These are phyloP conservation scores for Camelina neglecta DNA, from an alignment of 345 rosid genomes.

Conservation along the genomic window DNA sequence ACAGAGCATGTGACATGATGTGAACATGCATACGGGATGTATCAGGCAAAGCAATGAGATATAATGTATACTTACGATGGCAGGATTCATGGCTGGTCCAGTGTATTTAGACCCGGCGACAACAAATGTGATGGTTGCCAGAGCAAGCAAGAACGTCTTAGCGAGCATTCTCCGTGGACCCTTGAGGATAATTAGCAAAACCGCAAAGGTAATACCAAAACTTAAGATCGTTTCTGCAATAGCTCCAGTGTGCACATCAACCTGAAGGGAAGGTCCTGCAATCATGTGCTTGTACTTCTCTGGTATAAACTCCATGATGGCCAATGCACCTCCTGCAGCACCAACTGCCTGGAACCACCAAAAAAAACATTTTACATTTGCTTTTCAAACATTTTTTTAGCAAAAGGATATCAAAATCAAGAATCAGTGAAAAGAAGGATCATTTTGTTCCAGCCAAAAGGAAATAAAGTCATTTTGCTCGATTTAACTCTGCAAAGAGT, in stretches of 20 bases:
- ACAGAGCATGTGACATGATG: not conserved
- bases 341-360: conserved; percentile 74
- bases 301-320: conserved; percentile 81
- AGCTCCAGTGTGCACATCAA: conserved; percentile 91
- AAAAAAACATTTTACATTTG: not conserved
- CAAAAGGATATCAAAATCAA: not conserved
- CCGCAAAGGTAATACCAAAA: conserved; percentile 74
- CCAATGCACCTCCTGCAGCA: conserved; percentile 88
- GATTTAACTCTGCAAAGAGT: not conserved
- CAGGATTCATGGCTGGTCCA: conserved; percentile 99
- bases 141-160: conserved; percentile 70
- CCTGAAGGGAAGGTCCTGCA: conserved; percentile 77
- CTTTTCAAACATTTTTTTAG: not conserved
- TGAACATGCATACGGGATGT: not conserved
- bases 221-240: conserved; percentile 88
- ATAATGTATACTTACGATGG: conserved; percentile 67
- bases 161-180: conserved; percentile 67
- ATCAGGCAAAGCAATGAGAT: not conserved
- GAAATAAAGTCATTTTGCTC: not conserved
- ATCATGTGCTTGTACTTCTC: conserved; percentile 78
- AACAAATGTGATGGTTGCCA: conserved; percentile 66
- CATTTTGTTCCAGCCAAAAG: conserved; percentile 4
- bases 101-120: conserved; percentile 73
- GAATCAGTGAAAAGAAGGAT: not conserved
- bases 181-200: conserved; percentile 67